phyloP scores from a whole-genome alignment of 129 eudicot species.

The Tanacetum coccineum region DNA sequence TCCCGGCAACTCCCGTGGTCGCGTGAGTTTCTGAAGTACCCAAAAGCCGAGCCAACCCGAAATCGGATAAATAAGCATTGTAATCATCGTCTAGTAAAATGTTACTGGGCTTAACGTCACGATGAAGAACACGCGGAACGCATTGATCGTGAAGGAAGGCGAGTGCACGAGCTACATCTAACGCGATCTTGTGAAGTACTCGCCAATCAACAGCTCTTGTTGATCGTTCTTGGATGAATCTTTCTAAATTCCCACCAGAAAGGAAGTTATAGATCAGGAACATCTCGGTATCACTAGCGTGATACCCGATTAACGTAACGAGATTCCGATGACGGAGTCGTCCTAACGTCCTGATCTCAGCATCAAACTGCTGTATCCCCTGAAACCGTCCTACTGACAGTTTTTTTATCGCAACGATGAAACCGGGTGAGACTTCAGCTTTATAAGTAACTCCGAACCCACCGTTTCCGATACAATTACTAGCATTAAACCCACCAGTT shows the following conservation, averaged over 20 bases:
- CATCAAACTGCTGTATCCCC: constrained; percentile 78
- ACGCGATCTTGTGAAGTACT: constrained; percentile 67
- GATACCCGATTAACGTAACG: constrained; percentile 70
- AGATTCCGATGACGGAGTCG: constrained; percentile 72
- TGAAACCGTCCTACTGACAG: constrained; percentile 79
- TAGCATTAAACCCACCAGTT: constrained; percentile 60
- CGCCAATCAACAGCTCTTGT: constrained; percentile 70
- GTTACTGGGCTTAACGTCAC: constrained; percentile 85
- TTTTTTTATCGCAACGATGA: constrained; percentile 66
- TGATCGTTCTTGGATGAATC: constrained; percentile 71
- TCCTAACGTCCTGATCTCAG: constrained; percentile 77
- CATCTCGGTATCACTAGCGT: constrained; percentile 75
- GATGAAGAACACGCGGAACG: constrained; percentile 75
- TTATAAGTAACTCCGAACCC: constrained; percentile 80
- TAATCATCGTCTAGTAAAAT: constrained; percentile 68
- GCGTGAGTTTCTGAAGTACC: constrained; percentile 89
- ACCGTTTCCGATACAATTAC: constrained; percentile 82
- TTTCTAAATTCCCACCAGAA: constrained; percentile 68
- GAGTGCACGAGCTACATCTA: constrained; percentile 75
- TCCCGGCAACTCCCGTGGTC: constrained; percentile 87
- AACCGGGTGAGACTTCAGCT: constrained; percentile 71
- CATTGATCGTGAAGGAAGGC: constrained; percentile 87
- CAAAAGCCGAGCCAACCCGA: constrained; percentile 69
- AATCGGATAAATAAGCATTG: constrained; percentile 72
- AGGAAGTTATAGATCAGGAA: constrained; percentile 68